Evolutionary conservation across 164 flowering plant genomes (phyloP), one percentile per base, ranked within the genome.

Genomic region (Dillenia suffruticosa): DNA sequence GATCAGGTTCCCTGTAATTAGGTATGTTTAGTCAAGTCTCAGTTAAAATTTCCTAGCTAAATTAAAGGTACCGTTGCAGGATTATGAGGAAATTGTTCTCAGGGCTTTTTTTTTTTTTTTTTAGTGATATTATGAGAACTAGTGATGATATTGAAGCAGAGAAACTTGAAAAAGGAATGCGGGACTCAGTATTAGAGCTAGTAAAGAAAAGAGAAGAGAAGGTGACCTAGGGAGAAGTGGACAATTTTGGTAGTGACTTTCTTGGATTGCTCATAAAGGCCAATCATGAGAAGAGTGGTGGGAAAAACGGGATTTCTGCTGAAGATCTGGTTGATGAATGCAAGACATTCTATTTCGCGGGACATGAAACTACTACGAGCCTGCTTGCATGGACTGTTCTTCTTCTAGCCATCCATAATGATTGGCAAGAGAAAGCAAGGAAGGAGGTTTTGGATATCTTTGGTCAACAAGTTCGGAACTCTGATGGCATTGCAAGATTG

Each of bases 101-200:
- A 26, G n/a, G n/a, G n/a, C n/a, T n/a, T n/a, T 26, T 26, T 26
- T 26, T 26, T 26, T 0, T 26, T 26, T 26, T 3, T 26, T 26
- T 26, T 5, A 26, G 40, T 32, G 5, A 32, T 4, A 32, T 10
- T 54, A 12, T 53, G 26, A 11, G 10, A 4, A 51, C 50, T 13
- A 16, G 22, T 44, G 66, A 63, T 15, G 66, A 63, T 12, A 53
- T 54, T 22, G 50, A 45, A 46, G 45, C 66, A 44, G 66, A 54
- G 3, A 63, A 54, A 54, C 51, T 62, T 15, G 57, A 52, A 52
- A 12, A 44, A 52, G 57, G 13, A 12, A 52, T 62, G 4, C n/a
- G 32, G 45, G 19, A 62, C 5, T 62, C 65, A 8, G 45, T 63
- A 11, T 13, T 63, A 44, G 58, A 11, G 32, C 10, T 63, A 5